These are phyloP conservation scores for Seiridium cupressi DNA, from an alignment of 2,329 filamentous ascomycete species.

Conservation along the genomic window DNA sequence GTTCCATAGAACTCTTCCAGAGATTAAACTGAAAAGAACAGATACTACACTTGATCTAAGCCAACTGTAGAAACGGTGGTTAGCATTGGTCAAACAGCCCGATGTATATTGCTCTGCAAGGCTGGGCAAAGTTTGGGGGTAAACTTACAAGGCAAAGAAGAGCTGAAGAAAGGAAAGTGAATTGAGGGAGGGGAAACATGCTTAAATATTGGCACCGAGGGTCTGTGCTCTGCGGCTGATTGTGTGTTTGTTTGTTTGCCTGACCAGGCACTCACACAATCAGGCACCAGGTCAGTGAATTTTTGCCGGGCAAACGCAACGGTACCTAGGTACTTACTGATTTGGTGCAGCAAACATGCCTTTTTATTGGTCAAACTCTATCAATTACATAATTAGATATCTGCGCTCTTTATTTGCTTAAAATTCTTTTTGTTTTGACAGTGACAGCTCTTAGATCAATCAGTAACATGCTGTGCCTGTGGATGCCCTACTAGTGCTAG, in stretches of 20 bases:
- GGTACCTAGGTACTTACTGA: neutral
- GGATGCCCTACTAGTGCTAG: neutral
- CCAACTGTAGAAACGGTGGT: neutral
- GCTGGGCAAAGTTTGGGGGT: neutral
- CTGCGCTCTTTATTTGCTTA: too few species aligned
- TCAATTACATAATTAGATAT: neutral
- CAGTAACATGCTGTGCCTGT: neutral
- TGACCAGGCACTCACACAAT: neutral
- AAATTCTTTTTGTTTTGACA: too few species aligned
- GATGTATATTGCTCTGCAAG: neutral
- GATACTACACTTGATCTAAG: conserved; percentile 49
- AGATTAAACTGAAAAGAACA: conserved; percentile 71
- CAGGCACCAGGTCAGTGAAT: neutral
- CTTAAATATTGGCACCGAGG: neutral
- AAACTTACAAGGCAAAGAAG: conserved; percentile 45
- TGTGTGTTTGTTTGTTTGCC: neutral
- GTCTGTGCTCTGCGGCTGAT: conserved; percentile 1
- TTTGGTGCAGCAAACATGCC: neutral
- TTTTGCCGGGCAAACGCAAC: neutral
- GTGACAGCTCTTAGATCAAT: neutral
- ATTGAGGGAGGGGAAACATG: conserved; percentile 4
- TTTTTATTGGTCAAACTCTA: neutral
- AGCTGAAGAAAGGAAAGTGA: conserved; percentile 18
- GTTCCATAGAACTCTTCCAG: conserved; percentile 39
- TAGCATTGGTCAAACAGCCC: neutral